These are phyloP conservation scores for Coccomyxa sp. DNA, from an alignment of 139 green algal genomes.

Conservation along the genomic window DNA sequence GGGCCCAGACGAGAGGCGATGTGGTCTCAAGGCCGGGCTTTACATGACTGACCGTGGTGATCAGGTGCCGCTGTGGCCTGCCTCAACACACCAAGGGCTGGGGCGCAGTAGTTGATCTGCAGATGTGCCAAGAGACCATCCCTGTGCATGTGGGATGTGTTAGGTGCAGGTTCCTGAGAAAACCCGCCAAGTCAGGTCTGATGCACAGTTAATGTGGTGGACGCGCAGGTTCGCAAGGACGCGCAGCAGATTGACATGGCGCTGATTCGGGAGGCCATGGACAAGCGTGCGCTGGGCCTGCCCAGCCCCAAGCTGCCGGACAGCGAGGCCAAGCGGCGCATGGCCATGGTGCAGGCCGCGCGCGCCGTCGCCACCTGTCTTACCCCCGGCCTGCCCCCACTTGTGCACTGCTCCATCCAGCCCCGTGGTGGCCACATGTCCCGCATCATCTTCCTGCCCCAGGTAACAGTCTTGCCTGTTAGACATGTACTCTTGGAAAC, in stretches of 20 bases:
- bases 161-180: too few relatives aligned
- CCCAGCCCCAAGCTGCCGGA: conserved; percentile 27
- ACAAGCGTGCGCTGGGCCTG: conserved; percentile 52
- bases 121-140: too few relatives aligned
- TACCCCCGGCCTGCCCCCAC: conserved; percentile 44
- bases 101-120: too few relatives aligned
- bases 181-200: background rate
- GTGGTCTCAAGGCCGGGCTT: too few relatives aligned
- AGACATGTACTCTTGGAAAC: too few relatives aligned
- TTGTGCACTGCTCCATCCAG: conserved; percentile 48
- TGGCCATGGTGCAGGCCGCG: conserved; percentile 25
- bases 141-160: too few relatives aligned
- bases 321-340: conserved; percentile 23
- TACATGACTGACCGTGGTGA: too few relatives aligned
- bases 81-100: too few relatives aligned
- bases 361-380: conserved; percentile 49
- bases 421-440: conserved; percentile 34
- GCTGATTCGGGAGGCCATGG: conserved; percentile 41
- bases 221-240: conserved; percentile 28
- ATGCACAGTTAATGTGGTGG: background rate
- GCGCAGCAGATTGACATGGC: conserved; percentile 37
- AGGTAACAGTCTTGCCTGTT: background rate
- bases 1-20: too few relatives aligned
- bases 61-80: too few relatives aligned
- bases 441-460: conserved; percentile 44